Base-by-base conservation (phyloP, 768 basidiomycete species). In the Boletus rubescentipes region DNA sequence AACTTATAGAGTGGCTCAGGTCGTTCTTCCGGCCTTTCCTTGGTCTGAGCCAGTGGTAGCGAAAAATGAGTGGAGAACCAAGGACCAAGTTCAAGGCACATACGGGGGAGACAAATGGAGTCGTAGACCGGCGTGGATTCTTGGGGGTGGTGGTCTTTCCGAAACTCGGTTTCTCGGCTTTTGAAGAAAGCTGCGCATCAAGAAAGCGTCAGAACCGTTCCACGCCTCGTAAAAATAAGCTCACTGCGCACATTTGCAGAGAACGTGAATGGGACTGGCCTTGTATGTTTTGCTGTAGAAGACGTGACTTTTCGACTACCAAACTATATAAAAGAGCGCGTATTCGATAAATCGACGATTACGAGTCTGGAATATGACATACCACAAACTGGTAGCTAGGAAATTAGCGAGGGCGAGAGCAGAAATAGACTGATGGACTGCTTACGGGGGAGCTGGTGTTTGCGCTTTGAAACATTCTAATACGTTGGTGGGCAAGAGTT, bases 191-290 rank as follows among this genome's bases (percentile, higher is more conserved):
- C 53, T 46, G 32, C 9, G 3, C 5, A 46, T 35, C 34, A 36
- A 30, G 20, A 9, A 4, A 35, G 31, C 8, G 15, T 43, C 21
- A 51, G 49, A n/a, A 21, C 14, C 9, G 15, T 29, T 18, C 15
- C 18, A 15, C 15, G 36, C 11, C 46, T 49, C 8, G 18, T 26
- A 9, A 11, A 34, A 8, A 31, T 41, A 12, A 9, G 16, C 20
- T 37, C 32, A 21, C 16, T 44, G 34, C 41, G 50, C 18, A 52
- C 38, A 32, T 23, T 49, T 12, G 34, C 41, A 11, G 50, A 49
- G 38, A 59, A 58, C 8, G 46, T 46, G n/a, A 59, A 59, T 7
- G 55, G 37, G 29, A 21, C 23, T 9, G 46, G 41, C 34, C 45
- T 41, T 8, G 46, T 45, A 8, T 46, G n/a, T 10, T 43, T 37